Percentiles rank a stretch among this genome's conserved stretches.
Evolutionary conservation across 495 filamentous ascomycete genomes (phyloP).

Genomic region (Trichodelitschia bisporula): DNA sequence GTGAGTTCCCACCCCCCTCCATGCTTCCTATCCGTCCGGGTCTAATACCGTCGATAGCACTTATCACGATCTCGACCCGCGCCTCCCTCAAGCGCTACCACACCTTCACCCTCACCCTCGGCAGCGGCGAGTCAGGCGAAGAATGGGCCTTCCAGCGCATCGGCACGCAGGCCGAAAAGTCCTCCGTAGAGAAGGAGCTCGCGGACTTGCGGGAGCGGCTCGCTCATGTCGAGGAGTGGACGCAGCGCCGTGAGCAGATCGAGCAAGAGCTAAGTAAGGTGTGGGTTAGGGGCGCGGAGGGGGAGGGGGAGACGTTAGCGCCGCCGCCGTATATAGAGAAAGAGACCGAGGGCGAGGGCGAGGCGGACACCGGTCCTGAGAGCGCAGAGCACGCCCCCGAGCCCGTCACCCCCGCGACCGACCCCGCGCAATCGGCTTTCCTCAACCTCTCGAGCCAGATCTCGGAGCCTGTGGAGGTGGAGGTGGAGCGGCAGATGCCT

Average conservation of each 20-base stretch:
- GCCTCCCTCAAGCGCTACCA: slow-evolving; percentile 89
- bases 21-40: background rate
- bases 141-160: slow-evolving; percentile 83
- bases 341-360: slow-evolving; percentile 1
- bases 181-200: slow-evolving; percentile 72
- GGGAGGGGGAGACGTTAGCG: slow-evolving; percentile 13
- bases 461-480: too few relatives aligned
- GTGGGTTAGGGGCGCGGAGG: slow-evolving; percentile 23
- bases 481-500: too few relatives aligned
- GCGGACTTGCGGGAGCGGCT: slow-evolving; percentile 57
- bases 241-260: slow-evolving; percentile 52
- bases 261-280: slow-evolving; percentile 39
- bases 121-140: slow-evolving; percentile 32
- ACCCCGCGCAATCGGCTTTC: too few relatives aligned
- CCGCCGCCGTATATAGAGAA: slow-evolving; percentile 19
- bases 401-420: too few relatives aligned
- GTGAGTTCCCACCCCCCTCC: slow-evolving; percentile 21
- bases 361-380: background rate
- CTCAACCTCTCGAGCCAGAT: too few relatives aligned
- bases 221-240: slow-evolving; percentile 62
- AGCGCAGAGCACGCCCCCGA: too few relatives aligned
- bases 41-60: slow-evolving; percentile 19
- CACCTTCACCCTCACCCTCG: slow-evolving; percentile 65
- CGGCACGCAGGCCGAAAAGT: slow-evolving; percentile 76
- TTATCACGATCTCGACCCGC: slow-evolving; percentile 85